These are phyloP conservation scores for Mycena amicta DNA, from an alignment of 768 basidiomycete genomes.

Conservation along the genomic window DNA sequence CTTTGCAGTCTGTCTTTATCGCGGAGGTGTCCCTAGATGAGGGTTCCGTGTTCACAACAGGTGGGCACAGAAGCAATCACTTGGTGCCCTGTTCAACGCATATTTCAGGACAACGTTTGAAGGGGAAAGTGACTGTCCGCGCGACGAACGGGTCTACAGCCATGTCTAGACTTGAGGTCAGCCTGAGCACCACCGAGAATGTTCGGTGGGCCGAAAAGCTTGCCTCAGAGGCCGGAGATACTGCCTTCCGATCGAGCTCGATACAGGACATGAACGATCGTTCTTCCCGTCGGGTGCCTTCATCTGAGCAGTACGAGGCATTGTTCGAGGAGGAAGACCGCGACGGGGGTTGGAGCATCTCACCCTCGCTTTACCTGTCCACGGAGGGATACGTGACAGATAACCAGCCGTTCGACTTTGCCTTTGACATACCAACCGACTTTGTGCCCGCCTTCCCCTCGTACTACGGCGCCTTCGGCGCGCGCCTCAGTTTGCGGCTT, in stretches of 20 bases:
- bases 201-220: slow-evolving; percentile 4
- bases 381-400: neutral
- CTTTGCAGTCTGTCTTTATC: slow-evolving; percentile 1
- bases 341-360: neutral
- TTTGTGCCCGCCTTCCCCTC: slow-evolving; percentile 5
- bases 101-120: slow-evolving; percentile 5
- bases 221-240: neutral
- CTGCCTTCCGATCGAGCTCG: neutral
- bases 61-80: neutral
- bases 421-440: neutral
- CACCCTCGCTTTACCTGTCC: neutral
- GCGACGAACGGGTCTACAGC: slow-evolving; percentile 1
- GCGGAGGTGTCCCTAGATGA: slow-evolving; percentile 12
- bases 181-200: neutral
- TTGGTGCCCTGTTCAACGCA: neutral
- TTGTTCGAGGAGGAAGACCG: neutral
- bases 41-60: neutral
- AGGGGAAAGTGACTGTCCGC: slow-evolving; percentile 5
- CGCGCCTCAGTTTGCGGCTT: neutral
- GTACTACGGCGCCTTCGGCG: neutral
- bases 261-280: too few relatives aligned
- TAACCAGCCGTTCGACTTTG: slow-evolving; percentile 3
- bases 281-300: neutral
- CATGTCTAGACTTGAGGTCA: slow-evolving; percentile 5
- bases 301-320: neutral